Percentiles rank a stretch among this genome's conserved stretches.
These are phyloP conservation scores for Tremellales sp. DNA, from an alignment of 1,284 basidiomycete species.

Conservation along the genomic window DNA sequence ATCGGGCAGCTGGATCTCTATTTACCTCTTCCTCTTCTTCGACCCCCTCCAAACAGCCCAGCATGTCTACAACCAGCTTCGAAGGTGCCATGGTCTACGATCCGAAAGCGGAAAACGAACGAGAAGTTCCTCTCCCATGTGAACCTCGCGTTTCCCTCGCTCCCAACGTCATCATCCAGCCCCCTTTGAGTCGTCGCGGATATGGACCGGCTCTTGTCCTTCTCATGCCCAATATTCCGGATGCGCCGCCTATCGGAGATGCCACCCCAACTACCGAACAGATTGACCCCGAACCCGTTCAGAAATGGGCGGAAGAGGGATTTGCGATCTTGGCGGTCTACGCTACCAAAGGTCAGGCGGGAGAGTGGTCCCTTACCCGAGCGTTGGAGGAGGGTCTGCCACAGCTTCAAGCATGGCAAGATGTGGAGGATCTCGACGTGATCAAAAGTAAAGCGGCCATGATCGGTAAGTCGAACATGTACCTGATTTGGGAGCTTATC, in stretches of 20 bases:
- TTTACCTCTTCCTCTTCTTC: too few relatives aligned
- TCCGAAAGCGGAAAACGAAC: conserved; percentile 8
- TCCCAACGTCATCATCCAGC: conserved; percentile 7
- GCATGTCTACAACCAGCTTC: too few relatives aligned
- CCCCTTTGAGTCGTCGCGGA: conserved; percentile 10
- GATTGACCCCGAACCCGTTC: conserved; percentile 12
- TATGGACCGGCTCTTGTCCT: conserved; percentile 9
- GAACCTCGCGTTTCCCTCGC: conserved; percentile 1
- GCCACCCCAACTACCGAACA: conserved; percentile 8
- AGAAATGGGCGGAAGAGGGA: conserved; percentile 15
- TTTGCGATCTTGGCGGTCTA: conserved; percentile 6
- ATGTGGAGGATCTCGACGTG: conserved; percentile 3
- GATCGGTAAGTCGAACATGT: conserved; percentile 2
- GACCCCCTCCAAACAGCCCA: too few relatives aligned
- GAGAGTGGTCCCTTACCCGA: conserved; percentile 3
- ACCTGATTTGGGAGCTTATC: not conserved
- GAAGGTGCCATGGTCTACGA: conserved; percentile 11
- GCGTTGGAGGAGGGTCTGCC: conserved; percentile 6
- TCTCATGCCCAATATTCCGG: conserved; percentile 5
- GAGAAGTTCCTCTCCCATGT: conserved; percentile 9
- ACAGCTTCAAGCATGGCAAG: conserved; percentile 2
- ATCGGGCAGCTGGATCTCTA: too few relatives aligned
- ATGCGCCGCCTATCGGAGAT: conserved; percentile 5
- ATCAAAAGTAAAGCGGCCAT: conserved; percentile 8
- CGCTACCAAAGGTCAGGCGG: conserved; percentile 2